phyloP scores from a whole-genome alignment of 2,329 filamentous ascomycete genomes.

The Alternaria solani region DNA sequence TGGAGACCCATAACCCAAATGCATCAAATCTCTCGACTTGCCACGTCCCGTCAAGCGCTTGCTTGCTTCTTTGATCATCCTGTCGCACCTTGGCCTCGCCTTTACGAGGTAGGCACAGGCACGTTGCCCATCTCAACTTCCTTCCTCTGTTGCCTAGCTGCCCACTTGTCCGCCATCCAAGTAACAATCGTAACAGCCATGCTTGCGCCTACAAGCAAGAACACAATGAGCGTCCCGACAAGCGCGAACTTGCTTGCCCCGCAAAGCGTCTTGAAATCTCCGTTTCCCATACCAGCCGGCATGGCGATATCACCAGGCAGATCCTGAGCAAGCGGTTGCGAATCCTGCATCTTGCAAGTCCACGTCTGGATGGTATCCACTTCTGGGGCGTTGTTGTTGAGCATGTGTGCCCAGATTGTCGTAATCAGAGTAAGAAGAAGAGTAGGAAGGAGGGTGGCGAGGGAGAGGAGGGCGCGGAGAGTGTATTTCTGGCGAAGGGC shows the following conservation, averaged over 20 bases:
- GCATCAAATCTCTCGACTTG: background rate
- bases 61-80: background rate
- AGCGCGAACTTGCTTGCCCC: slow-evolving; percentile 56
- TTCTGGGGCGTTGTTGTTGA: slow-evolving; percentile 46
- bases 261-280: slow-evolving; percentile 51
- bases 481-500: slow-evolving; percentile 46
- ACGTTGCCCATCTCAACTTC: slow-evolving; percentile 37
- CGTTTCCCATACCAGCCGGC: slow-evolving; percentile 44
- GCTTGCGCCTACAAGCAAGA: slow-evolving; percentile 49
- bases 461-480: slow-evolving; percentile 49
- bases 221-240: slow-evolving; percentile 53
- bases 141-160: slow-evolving; percentile 42
- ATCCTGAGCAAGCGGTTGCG: slow-evolving; percentile 19
- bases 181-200: slow-evolving; percentile 45
- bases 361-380: slow-evolving; percentile 52
- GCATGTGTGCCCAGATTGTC: slow-evolving; percentile 51
- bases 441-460: slow-evolving; percentile 49
- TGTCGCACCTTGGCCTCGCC: background rate
- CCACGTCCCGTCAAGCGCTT: background rate
- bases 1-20: slow-evolving; percentile 2
- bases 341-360: slow-evolving; percentile 50
- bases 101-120: slow-evolving; percentile 8
- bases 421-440: slow-evolving; percentile 52
- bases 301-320: slow-evolving; percentile 32
- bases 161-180: slow-evolving; percentile 51